Evolutionary conservation across 1,284 basidiomycete species (phyloP), one percentile per base, ranked within the genome.

Genomic region (Testicularia cyperi): DNA sequence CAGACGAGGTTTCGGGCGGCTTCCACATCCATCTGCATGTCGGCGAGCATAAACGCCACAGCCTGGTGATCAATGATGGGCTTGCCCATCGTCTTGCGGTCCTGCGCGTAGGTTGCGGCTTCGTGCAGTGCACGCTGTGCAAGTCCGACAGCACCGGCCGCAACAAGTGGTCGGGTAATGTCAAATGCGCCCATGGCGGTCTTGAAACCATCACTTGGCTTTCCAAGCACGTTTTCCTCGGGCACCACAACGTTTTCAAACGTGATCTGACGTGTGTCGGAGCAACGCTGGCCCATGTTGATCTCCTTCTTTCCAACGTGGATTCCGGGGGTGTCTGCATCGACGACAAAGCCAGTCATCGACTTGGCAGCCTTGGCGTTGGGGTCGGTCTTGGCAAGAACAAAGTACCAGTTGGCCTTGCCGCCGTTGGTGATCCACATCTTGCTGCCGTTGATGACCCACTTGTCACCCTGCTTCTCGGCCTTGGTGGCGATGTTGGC

Each of bases 271-370:
- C 82, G 77, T 6, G 82, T 83, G 65, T 83, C 82, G 1, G 80
- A 81, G 57, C 80, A 81, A 7, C 81, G 77, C 68, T 83, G 82
- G 34, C 82, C 82, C 81, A 83, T 82, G 74, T 83, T 83, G 64
- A 83, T 79, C 64, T 82, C 80, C 75, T 83, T 83, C 70, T 80
- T 81, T 38, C 70, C 70, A 6, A 64, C 47, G 45, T 65, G 60
- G 44, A 83, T 79, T 5, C 82, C 82, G 0, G 76, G 74, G 0
- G 79, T 68, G 54, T 82, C 78, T 14, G 78, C 81, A 34, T 83
- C 82, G 21, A 82, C 81, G 19, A 82, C 80, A 53, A 83, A 83
- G 3, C 82, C 82, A 0, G 80, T 80, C 78, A 83, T 80, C 9
- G 79, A 75, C 61, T 79, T 80, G 66, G 77, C 77, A 4, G 79